phyloP scores from a whole-genome alignment of 208 protist genomes.

The Wallacemonas sp. region DNA sequence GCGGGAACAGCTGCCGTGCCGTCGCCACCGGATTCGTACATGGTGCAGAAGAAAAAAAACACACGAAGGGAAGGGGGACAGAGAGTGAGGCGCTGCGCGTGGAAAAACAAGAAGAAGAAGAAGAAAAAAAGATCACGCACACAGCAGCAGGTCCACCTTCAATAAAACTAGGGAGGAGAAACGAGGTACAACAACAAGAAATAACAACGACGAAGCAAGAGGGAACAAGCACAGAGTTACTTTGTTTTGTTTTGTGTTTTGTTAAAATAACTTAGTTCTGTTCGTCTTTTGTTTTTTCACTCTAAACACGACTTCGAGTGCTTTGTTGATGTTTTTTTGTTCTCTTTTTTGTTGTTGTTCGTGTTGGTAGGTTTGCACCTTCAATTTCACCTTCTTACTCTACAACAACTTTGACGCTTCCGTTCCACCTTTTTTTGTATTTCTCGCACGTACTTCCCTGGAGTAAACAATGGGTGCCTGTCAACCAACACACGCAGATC shows the following conservation, averaged over 20 bases:
- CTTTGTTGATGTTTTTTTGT: constrained; percentile 2
- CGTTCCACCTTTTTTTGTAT: background rate
- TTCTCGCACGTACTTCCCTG: too few species aligned
- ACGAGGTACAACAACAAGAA: too few species aligned
- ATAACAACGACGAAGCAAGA: background rate
- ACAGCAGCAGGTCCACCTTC: too few species aligned
- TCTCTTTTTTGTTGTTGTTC: background rate
- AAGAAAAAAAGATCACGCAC: constrained; percentile 10
- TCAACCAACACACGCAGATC: too few species aligned
- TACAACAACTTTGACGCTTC: too few species aligned
- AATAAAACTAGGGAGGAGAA: background rate
- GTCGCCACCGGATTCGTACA: constrained; percentile 12
- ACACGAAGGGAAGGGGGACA: background rate
- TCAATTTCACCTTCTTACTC: too few species aligned
- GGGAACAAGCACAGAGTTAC: background rate
- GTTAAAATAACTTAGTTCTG: too few species aligned
- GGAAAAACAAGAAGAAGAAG: background rate
- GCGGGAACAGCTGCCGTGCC: background rate
- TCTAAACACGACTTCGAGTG: too few species aligned
- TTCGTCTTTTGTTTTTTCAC: too few species aligned
- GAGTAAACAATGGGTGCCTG: too few species aligned
- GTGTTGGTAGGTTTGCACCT: background rate
- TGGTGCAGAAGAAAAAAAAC: background rate
- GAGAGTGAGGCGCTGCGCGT: too few species aligned
- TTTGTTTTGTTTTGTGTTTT: background rate